phyloP scores from a whole-genome alignment of 1,284 basidiomycete species.

The Vanrija sp. region DNA sequence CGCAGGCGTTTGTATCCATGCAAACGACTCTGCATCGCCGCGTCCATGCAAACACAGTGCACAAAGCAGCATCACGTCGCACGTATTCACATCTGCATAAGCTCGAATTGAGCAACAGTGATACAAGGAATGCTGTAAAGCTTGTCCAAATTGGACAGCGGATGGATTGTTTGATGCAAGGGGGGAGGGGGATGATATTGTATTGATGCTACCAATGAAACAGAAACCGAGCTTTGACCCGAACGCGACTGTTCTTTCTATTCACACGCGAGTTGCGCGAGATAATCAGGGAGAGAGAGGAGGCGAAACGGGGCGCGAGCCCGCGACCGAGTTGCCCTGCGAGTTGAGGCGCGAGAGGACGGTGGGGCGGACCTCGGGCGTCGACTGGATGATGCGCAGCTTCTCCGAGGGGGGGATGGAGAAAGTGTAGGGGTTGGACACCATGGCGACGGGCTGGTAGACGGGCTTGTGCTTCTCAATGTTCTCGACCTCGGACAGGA shows the following conservation, averaged over 20 bases:
- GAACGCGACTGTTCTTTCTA: not conserved
- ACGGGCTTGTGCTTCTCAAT: constrained; percentile 16
- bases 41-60: too few species aligned
- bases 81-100: constrained; percentile 4
- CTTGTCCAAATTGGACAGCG: not conserved
- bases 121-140: constrained; percentile 17
- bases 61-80: too few species aligned
- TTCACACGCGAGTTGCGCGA: not conserved
- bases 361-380: constrained; percentile 43
- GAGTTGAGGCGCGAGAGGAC: constrained; percentile 18
- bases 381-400: constrained; percentile 36
- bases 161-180: constrained; percentile 7
- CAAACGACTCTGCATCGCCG: too few species aligned
- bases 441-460: constrained; percentile 41
- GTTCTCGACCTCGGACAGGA: constrained; percentile 22
- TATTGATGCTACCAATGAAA: not conserved
- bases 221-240: not conserved
- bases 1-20: too few species aligned
- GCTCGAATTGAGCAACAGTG: constrained; percentile 4
- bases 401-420: constrained; percentile 47
- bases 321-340: not conserved
- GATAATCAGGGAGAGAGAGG: constrained; percentile 10
- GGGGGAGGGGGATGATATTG: not conserved
- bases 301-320: not conserved
- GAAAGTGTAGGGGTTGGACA: constrained; percentile 34